Percentiles rank a stretch among this genome's conserved stretches.
Evolutionary conservation across 164 flowering plant species (phyloP).

Genomic region (Aristolochia californica): DNA sequence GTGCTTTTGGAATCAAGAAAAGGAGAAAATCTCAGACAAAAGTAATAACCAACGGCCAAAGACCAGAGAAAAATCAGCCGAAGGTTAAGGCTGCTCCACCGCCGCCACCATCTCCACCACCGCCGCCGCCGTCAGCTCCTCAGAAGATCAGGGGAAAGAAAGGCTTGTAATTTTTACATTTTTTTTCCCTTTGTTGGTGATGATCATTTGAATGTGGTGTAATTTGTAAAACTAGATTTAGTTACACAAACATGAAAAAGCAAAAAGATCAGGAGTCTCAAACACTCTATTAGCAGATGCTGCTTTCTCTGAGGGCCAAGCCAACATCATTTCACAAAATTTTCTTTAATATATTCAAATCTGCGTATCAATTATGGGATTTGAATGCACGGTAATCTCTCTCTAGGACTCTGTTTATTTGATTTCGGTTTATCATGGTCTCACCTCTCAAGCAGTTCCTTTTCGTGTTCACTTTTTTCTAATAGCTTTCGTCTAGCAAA

Average conservation of each 20-base stretch:
- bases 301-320: no score
- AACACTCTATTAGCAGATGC: no score
- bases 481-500: no score
- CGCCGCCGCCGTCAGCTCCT: neutral
- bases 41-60: neutral
- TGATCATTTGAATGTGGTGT: neutral
- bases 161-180: neutral
- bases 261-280: no score
- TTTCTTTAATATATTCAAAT: neutral
- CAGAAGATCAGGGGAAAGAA: neutral
- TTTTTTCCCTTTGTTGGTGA: neutral
- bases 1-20: slow-evolving; percentile 14
- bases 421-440: no score
- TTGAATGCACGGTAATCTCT: no score
- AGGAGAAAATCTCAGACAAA: slow-evolving; percentile 4
- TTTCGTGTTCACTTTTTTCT: no score
- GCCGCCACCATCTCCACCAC: neutral
- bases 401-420: no score
- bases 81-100: no score
- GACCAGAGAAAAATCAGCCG: no score
- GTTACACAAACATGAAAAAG: neutral
- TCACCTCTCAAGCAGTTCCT: no score
- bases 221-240: slow-evolving; percentile 1
- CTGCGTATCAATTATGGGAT: neutral
- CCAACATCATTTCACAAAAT: neutral